These are phyloP conservation scores for Fragilaria radians DNA, from an alignment of 108 stramenopile genomes.

Conservation along the genomic window DNA sequence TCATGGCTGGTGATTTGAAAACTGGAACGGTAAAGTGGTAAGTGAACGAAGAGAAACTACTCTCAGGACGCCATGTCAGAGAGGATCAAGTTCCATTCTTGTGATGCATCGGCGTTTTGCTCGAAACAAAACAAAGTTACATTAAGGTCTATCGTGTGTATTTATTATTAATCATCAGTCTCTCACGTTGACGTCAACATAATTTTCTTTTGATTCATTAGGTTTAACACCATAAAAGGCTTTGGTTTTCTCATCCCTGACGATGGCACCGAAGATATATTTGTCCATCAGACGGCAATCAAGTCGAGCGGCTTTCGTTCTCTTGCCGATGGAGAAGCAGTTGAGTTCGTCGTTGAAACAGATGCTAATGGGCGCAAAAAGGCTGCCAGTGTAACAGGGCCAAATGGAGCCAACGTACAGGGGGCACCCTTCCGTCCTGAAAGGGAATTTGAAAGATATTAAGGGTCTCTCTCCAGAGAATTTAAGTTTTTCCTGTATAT, in stretches of 20 bases:
- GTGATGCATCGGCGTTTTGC: background rate
- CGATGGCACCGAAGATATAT: conserved; percentile 55
- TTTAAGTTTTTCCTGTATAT: too few relatives aligned
- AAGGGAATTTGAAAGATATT: conserved; percentile 3
- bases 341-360: conserved; percentile 46
- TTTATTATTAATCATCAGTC: background rate
- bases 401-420: conserved; percentile 60
- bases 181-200: background rate
- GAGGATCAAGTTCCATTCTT: too few relatives aligned
- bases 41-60: too few relatives aligned
- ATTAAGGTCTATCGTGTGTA: background rate
- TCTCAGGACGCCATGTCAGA: too few relatives aligned
- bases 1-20: background rate
- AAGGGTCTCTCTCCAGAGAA: too few relatives aligned
- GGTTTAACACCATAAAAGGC: conserved; percentile 79
- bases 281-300: conserved; percentile 64
- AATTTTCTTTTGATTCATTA: background rate
- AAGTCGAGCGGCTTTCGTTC: conserved; percentile 63
- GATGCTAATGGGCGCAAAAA: conserved; percentile 30
- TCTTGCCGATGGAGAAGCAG: conserved; percentile 45
- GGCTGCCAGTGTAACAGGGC: conserved; percentile 70
- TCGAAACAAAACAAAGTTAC: background rate
- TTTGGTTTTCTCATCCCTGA: conserved; percentile 81
- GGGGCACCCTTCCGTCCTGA: conserved; percentile 37
- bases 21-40: background rate